These are phyloP conservation scores for Geoglossum glabrum DNA, from an alignment of 495 filamentous ascomycete genomes.

Conservation along the genomic window DNA sequence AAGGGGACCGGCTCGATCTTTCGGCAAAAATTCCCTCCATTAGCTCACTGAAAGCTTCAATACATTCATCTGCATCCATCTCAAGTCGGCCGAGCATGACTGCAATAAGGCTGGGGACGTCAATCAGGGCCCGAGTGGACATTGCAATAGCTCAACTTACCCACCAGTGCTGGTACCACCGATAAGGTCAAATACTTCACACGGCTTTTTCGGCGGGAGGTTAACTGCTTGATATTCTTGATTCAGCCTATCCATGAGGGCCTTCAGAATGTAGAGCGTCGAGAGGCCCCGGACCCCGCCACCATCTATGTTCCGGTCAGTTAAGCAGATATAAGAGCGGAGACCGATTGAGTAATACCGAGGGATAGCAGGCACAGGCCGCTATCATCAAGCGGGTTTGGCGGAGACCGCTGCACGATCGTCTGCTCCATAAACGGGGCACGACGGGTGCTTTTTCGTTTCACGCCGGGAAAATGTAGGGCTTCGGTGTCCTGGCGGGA, in stretches of 20 bases:
- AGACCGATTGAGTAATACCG: too few species aligned
- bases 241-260: slow-evolving; percentile 3
- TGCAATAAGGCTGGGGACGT: slow-evolving; percentile 14
- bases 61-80: slow-evolving; percentile 15
- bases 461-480: too few species aligned
- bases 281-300: slow-evolving; percentile 1
- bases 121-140: neutral
- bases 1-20: slow-evolving; percentile 8
- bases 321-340: too few species aligned
- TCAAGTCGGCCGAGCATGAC: slow-evolving; percentile 25
- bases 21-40: slow-evolving; percentile 14
- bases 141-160: neutral
- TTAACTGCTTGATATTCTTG: neutral
- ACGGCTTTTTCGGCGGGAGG: neutral
- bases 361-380: too few species aligned
- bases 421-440: too few species aligned
- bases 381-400: too few species aligned
- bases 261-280: neutral
- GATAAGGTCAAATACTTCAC: slow-evolving; percentile 17
- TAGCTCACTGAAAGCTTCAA: slow-evolving; percentile 13
- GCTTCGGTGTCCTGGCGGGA: too few species aligned
- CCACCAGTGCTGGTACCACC: slow-evolving; percentile 23
- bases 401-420: too few species aligned
- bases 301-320: neutral
- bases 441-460: too few species aligned